Percentiles rank a stretch among this genome's conserved stretches.
Evolutionary conservation across 2,329 filamentous ascomycete species (phyloP).

Genomic region (Pseudogymnoascus sp.): DNA sequence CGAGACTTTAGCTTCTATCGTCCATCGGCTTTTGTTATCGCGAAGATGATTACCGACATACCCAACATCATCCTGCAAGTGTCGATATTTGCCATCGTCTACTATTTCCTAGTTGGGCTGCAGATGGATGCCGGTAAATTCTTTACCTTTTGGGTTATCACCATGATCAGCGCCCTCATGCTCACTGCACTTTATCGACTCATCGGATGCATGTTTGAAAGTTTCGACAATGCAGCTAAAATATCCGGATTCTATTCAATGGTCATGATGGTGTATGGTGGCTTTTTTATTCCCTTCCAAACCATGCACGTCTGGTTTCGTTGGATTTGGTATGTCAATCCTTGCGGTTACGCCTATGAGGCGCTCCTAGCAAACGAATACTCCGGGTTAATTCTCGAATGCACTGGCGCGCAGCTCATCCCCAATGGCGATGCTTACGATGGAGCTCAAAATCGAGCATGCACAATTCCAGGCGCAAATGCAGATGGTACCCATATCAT

Average conservation of each 20-base stretch:
- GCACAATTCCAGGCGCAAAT: conserved; percentile 47
- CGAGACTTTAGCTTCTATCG: conserved; percentile 50
- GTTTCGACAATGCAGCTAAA: conserved; percentile 53
- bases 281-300: conserved; percentile 53
- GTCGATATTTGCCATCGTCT: conserved; percentile 44
- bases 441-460: conserved; percentile 39
- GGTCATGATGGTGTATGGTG: conserved; percentile 52
- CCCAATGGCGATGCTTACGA: conserved; percentile 42
- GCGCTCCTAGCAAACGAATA: conserved; percentile 65
- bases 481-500: conserved; percentile 40
- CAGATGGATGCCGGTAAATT: conserved; percentile 43
- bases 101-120: conserved; percentile 58
- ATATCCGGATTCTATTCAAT: conserved; percentile 42
- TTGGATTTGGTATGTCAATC: conserved; percentile 59
- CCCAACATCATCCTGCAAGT: conserved; percentile 52
- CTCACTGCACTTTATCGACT: conserved; percentile 52
- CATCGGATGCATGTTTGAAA: conserved; percentile 46
- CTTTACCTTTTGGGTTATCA: conserved; percentile 53
- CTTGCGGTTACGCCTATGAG: conserved; percentile 62
- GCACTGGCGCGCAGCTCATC: conserved; percentile 42
- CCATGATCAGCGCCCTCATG: conserved; percentile 43
- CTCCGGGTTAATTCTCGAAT: conserved; percentile 44
- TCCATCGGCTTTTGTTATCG: conserved; percentile 50
- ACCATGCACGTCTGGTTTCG: conserved; percentile 56
- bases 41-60: conserved; percentile 46